Conservation (phyloP, 345 rosid species). For the Aegle marmelos region DNA sequence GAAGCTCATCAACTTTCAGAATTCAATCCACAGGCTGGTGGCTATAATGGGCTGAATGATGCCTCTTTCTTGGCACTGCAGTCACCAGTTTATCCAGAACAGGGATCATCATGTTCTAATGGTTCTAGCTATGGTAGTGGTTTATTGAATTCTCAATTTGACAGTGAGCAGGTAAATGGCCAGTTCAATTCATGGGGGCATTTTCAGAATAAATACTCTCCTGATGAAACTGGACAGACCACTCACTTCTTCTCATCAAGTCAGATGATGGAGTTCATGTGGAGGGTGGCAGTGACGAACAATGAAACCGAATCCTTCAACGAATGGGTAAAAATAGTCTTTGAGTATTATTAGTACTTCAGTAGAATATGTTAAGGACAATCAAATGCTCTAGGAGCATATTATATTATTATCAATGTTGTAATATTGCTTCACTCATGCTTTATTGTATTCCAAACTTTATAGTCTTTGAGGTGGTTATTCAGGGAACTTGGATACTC, state of each 20-base stretch:
- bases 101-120: neutral
- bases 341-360: neutral
- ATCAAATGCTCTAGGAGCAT: neutral
- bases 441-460: neutral
- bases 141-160: neutral
- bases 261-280: neutral
- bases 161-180: neutral
- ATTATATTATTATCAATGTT: neutral
- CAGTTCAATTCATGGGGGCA: neutral
- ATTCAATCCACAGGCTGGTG: neutral
- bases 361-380: neutral
- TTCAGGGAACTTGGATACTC: neutral
- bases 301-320: neutral
- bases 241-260: neutral
- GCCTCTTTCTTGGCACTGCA: neutral
- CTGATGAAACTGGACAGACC: neutral
- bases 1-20: neutral
- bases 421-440: neutral
- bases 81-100: neutral
- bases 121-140: neutral
- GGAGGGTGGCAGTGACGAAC: neutral
- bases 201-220: neutral
- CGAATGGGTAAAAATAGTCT: neutral
- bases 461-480: neutral
- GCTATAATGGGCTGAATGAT: neutral